A percentile compares a stretch with the other conserved stretches of the same genome.
Conservation (phyloP, 495 filamentous ascomycete genomes). For the Aspergillus avenaceus region DNA sequence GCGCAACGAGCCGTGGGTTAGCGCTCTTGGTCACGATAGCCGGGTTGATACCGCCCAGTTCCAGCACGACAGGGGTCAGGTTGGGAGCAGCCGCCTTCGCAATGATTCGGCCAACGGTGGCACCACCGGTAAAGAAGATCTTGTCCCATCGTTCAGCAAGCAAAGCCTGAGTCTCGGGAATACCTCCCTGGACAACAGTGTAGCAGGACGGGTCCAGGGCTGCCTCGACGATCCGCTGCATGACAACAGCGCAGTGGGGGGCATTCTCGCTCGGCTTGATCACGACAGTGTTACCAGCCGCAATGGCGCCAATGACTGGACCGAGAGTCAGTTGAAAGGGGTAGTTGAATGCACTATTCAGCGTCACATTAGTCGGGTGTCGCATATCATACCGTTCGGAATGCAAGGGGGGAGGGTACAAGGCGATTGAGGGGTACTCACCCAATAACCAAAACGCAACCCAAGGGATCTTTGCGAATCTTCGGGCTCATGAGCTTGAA, state of each 20-base stretch:
- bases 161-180: slow-evolving; percentile 76
- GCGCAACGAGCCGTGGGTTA: slow-evolving; percentile 75
- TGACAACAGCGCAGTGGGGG: slow-evolving; percentile 66
- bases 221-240: slow-evolving; percentile 71
- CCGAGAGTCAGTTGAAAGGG: slow-evolving; percentile 75
- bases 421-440: slow-evolving; percentile 24
- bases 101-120: slow-evolving; percentile 76
- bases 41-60: slow-evolving; percentile 89
- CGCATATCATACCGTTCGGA: background rate
- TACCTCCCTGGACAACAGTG: slow-evolving; percentile 70
- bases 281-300: slow-evolving; percentile 82
- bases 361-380: slow-evolving; percentile 2
- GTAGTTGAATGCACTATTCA: slow-evolving; percentile 75
- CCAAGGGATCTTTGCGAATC: slow-evolving; percentile 86
- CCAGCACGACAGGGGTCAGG: slow-evolving; percentile 81
- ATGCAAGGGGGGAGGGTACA: background rate
- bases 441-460: slow-evolving; percentile 81
- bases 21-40: slow-evolving; percentile 82
- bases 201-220: slow-evolving; percentile 76
- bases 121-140: slow-evolving; percentile 90
- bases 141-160: slow-evolving; percentile 93
- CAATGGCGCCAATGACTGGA: slow-evolving; percentile 84
- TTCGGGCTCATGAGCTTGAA: slow-evolving; percentile 66
- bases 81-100: slow-evolving; percentile 89
- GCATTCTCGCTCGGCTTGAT: slow-evolving; percentile 87